Base-by-base conservation (phyloP, 2,329 filamentous ascomycete species). In the Trichoderma sp. region DNA sequence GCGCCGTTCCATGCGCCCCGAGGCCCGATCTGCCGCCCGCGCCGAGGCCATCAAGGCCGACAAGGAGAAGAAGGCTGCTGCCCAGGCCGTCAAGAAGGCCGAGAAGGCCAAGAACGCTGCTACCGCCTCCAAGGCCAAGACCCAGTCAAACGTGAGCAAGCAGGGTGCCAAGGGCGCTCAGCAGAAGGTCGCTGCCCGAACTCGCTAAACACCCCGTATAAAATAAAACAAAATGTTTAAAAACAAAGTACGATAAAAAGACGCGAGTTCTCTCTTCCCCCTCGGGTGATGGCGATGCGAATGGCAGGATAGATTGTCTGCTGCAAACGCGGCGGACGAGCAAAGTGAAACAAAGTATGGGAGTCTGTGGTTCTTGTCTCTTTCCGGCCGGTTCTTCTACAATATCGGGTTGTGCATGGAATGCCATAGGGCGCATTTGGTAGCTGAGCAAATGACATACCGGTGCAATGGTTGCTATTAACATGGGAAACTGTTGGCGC, bases 51-150 rank as follows among this genome's bases (percentile, higher is more conserved):
- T 98, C 87, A 95, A 95, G 89, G 94, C 96, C 83, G 92, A 90
- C 87, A 99, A 99, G 92, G 94, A 97, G 84, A 97, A 98, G 94
- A 97, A 96, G 89, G 86, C 90, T 75, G 94, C 90, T 73, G 88
- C 89, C 73, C 91, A 93, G 84, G 92, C 89, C 82, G 90, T 89
- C 83, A 99, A 98, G 93, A 99, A 98, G 92, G 92, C 93, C 71
- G 94, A 98, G 86, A 99, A 99, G 93, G 96, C 96, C 79, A 98
- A 98, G 92, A 87, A 78, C 80, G 94, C 94, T 75, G 88, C 91
- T 76, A 79, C 76, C 72, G 88, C 90, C 76, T 85, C 90, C 81
- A 91, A 92, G 86, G 94, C 93, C 81, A 89, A 94, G 86, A 87
- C 88, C 76, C 83, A 85, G 79, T 90, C 92, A 83, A 92, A 97